Evolutionary conservation across 352 stramenopile genomes (phyloP).

Genomic region (Pythium plurisporium): DNA sequence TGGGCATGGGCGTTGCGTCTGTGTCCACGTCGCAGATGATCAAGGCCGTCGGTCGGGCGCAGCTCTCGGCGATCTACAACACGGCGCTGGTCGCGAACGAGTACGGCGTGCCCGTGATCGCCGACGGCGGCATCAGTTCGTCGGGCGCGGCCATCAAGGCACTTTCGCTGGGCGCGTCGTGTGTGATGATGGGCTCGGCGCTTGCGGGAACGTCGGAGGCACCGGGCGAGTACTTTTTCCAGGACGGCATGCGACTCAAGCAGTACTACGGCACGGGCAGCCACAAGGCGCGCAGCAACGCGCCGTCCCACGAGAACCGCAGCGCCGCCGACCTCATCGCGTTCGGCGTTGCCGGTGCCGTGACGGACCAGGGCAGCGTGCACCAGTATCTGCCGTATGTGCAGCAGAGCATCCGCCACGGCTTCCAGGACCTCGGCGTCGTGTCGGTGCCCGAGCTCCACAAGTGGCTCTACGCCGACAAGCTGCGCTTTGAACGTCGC

Average conservation of each 20-base stretch:
- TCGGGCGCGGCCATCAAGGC: constrained; percentile 98
- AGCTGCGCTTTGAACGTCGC: constrained; percentile 94
- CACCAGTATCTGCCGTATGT: constrained; percentile 98
- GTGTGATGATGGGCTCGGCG: constrained; percentile 99
- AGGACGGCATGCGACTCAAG: constrained; percentile 98
- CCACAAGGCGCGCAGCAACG: constrained; percentile 89
- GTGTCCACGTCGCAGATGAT: constrained; percentile 99
- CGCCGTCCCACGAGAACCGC: constrained; percentile 28
- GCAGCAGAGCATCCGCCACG: constrained; percentile 95
- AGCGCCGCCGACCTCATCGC: constrained; percentile 91
- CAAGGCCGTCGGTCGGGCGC: constrained; percentile 95
- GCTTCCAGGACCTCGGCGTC: constrained; percentile 96
- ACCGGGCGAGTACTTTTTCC: constrained; percentile 99
- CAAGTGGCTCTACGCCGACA: constrained; percentile 54
- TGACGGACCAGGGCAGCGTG: constrained; percentile 98
- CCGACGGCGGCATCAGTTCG: constrained; percentile 96
- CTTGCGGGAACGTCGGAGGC: constrained; percentile 97
- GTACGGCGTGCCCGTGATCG: constrained; percentile 96
- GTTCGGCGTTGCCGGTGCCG: constrained; percentile 95
- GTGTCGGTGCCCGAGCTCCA: constrained; percentile 85
- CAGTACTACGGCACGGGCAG: constrained; percentile 98
- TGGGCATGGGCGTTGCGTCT: constrained; percentile 98
- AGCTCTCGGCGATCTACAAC: constrained; percentile 98
- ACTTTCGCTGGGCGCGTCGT: constrained; percentile 93
- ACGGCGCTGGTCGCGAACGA: constrained; percentile 90